Evolutionary conservation across 1,139 yeast species (phyloP).

Genomic region (Geotrichum citri-aurantii): DNA sequence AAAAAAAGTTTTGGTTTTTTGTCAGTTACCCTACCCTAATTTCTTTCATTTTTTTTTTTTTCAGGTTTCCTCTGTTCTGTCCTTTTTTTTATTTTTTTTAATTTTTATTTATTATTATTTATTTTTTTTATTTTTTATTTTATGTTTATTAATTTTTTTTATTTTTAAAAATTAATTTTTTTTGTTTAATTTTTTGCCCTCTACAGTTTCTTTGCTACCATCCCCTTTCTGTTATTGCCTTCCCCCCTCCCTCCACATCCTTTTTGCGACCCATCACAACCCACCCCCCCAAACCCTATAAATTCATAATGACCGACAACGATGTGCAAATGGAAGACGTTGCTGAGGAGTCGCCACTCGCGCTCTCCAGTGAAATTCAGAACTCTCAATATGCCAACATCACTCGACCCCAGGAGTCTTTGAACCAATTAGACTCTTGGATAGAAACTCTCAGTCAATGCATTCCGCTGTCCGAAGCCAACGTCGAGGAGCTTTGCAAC

Average conservation of each 20-base stretch:
- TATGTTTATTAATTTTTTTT: no score
- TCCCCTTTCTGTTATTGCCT: neutral
- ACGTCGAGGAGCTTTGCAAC: constrained; percentile 72
- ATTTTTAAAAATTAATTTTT: no score
- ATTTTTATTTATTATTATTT: no score
- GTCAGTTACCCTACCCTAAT: neutral
- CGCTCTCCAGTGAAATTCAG: neutral
- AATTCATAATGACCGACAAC: constrained; percentile 1
- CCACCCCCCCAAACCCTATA: neutral
- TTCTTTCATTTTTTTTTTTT: no score
- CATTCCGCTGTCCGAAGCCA: constrained; percentile 74
- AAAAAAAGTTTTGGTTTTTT: neutral
- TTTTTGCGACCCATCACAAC: neutral
- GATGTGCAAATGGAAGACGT: constrained; percentile 20
- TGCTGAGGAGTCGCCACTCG: constrained; percentile 8
- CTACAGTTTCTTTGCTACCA: neutral
- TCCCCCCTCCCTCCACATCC: neutral
- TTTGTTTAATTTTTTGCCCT: no score
- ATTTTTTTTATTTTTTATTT: no score
- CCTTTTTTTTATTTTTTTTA: neutral
- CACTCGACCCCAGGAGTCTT: constrained; percentile 22
- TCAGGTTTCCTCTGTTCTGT: neutral
- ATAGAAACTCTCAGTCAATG: constrained; percentile 72
- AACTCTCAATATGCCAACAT: neutral
- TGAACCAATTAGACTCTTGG: constrained; percentile 80